Percentiles rank a stretch among this genome's conserved stretches.
Evolutionary conservation across 805 yeast genomes (phyloP).

Genomic region (Pichia rugopelliculosa): DNA sequence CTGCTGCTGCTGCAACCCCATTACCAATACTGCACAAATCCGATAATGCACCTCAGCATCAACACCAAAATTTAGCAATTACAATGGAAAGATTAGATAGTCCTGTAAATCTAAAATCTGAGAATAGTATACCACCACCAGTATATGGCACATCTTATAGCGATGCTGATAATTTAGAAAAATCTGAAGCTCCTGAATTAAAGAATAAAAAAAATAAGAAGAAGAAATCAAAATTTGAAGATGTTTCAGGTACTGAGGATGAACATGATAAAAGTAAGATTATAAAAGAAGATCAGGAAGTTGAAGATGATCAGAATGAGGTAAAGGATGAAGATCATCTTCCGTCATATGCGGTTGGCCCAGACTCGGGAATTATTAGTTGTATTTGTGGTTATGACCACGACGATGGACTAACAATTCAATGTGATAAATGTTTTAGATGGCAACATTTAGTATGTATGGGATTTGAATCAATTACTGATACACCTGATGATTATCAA

Average conservation of each 20-base stretch:
- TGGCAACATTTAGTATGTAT: constrained; percentile 97
- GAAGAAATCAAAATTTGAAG: neutral
- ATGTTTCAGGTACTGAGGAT: neutral
- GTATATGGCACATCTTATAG: no score
- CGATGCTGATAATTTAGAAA: no score
- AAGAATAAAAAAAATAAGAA: neutral
- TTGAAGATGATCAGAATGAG: neutral
- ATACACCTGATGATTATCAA: constrained; percentile 74
- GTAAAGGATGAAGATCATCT: neutral
- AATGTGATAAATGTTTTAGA: constrained; percentile 84
- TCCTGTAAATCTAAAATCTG: neutral
- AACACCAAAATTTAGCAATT: neutral
- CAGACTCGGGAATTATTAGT: constrained; percentile 80
- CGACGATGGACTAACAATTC: constrained; percentile 91
- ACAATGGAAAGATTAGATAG: neutral
- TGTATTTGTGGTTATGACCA: constrained; percentile 84
- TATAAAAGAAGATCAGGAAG: neutral
- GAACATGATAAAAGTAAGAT: neutral
- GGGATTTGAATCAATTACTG: constrained; percentile 60
- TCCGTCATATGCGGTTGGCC: constrained; percentile 55
- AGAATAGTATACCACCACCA: neutral
- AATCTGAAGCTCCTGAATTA: neutral
- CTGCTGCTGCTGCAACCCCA: constrained; percentile 76
- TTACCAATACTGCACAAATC: constrained; percentile 36
- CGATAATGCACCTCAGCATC: neutral